These are phyloP conservation scores for Handroanthus guayacan DNA, from an alignment of 257 asterid species.

Conservation along the genomic window DNA sequence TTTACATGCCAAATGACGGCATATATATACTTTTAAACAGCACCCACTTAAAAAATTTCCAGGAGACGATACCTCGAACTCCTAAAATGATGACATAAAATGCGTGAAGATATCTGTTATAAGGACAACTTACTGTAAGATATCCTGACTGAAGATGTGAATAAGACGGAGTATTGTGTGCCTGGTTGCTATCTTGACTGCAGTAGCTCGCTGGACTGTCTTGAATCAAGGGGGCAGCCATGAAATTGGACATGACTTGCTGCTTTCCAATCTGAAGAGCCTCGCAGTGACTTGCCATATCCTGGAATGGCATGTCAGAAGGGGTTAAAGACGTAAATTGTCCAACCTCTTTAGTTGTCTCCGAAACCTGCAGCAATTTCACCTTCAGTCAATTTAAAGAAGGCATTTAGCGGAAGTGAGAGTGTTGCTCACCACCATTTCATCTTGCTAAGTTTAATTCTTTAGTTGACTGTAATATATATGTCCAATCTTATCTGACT, in stretches of 20 bases:
- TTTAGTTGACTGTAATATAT: background rate
- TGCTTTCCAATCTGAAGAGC: constrained; percentile 78
- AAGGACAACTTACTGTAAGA: constrained; percentile 50
- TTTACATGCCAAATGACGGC: background rate
- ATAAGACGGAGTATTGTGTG: constrained; percentile 37
- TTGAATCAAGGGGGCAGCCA: constrained; percentile 44
- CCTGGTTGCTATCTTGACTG: constrained; percentile 40
- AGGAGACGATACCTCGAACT: background rate
- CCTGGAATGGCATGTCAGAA: constrained; percentile 68
- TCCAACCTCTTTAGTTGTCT: constrained; percentile 64
- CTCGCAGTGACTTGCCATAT: constrained; percentile 79
- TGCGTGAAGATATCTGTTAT: background rate
- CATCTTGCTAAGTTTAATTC: background rate
- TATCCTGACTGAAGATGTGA: constrained; percentile 40
- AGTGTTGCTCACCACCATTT: background rate
- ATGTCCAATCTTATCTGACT: background rate
- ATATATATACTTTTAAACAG: background rate
- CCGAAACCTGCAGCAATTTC: constrained; percentile 60
- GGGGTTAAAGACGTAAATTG: constrained; percentile 47
- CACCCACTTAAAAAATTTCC: constrained; percentile 1
- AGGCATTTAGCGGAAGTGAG: constrained; percentile 9
- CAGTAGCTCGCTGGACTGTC: constrained; percentile 39
- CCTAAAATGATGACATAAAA: constrained; percentile 18
- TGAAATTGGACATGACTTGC: constrained; percentile 69
- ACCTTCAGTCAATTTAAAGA: constrained; percentile 26